These are phyloP conservation scores for Ascochyta viciae-villosae DNA, from an alignment of 2,329 filamentous ascomycete genomes.

Conservation along the genomic window DNA sequence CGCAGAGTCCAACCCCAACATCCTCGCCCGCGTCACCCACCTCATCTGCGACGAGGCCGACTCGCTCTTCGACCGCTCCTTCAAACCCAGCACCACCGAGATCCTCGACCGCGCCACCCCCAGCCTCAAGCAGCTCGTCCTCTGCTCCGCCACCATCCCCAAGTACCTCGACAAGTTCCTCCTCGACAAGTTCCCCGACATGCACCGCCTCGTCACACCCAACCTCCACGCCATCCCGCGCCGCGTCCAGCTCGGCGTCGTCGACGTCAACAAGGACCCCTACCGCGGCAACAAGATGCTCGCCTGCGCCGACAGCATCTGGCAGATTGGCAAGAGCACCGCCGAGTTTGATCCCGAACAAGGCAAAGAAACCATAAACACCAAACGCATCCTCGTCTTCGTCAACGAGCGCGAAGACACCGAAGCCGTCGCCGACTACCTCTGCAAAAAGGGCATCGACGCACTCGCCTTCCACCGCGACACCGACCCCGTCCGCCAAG, in stretches of 20 bases:
- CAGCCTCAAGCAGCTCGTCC: constrained; percentile 82
- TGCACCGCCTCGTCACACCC: constrained; percentile 86
- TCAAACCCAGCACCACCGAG: constrained; percentile 79
- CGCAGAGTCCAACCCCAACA: constrained; percentile 86
- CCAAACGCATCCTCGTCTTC: constrained; percentile 91
- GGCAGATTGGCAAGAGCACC: constrained; percentile 84
- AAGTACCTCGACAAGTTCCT: constrained; percentile 85
- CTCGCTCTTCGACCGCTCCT: constrained; percentile 92
- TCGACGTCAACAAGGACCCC: constrained; percentile 90
- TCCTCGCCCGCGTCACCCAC: constrained; percentile 89
- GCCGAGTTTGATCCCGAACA: constrained; percentile 46
- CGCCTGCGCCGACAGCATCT: constrained; percentile 93
- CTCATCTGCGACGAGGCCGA: constrained; percentile 95
- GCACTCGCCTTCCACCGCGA: constrained; percentile 86
- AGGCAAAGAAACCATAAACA: constrained; percentile 64
- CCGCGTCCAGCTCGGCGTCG: constrained; percentile 89
- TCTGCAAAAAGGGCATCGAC: constrained; percentile 85
- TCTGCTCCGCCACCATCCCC: constrained; percentile 97
- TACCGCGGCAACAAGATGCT: constrained; percentile 93
- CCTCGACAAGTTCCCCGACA: constrained; percentile 80
- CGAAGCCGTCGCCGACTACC: constrained; percentile 78
- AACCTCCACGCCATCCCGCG: constrained; percentile 96
- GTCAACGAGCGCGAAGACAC: constrained; percentile 96
- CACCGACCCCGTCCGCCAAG: constrained; percentile 76
- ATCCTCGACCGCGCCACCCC: constrained; percentile 84